Percentiles rank a stretch among this genome's conserved stretches.
phyloP scores from a whole-genome alignment of 2,329 filamentous ascomycete species.

The Cladobotryum mycophilum region DNA sequence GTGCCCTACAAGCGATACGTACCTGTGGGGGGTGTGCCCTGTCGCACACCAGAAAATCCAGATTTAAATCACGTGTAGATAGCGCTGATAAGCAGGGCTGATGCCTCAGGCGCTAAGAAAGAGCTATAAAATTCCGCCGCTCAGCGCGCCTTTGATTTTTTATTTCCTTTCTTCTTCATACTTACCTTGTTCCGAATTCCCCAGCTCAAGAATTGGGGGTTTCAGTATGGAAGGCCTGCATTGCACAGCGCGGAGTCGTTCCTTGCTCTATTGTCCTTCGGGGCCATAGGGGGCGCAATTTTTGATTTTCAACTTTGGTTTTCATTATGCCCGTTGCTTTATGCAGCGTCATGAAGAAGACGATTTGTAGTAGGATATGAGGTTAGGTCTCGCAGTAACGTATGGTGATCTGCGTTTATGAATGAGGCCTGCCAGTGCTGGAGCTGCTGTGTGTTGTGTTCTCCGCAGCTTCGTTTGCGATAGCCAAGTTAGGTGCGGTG shows the following conservation, averaged over 20 bases:
- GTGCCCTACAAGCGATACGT: conserved; percentile 33
- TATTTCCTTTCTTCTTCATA: conserved; percentile 42
- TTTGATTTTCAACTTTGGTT: conserved; percentile 40
- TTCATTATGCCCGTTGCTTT: conserved; percentile 39
- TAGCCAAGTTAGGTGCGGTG: too few relatives aligned
- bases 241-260: conserved; percentile 49
- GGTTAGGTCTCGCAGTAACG: too few relatives aligned
- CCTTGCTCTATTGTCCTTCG: conserved; percentile 47
- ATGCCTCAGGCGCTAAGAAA: background rate
- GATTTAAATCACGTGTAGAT: too few relatives aligned
- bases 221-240: conserved; percentile 45
- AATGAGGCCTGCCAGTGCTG: too few relatives aligned
- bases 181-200: conserved; percentile 45
- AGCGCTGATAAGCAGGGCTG: too few relatives aligned
- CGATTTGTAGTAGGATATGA: background rate
- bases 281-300: conserved; percentile 49
- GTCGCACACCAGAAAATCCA: conserved; percentile 10
- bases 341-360: conserved; percentile 40
- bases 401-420: too few relatives aligned
- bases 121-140: conserved; percentile 27
- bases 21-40: conserved; percentile 23
- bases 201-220: conserved; percentile 40
- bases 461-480: too few relatives aligned
- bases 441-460: too few relatives aligned
- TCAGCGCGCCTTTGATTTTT: conserved; percentile 14